A percentile compares a stretch with the other conserved stretches of the same genome.
Evolutionary conservation across 78 protist species (phyloP).

Genomic region (Dictyostelium citrinum): DNA sequence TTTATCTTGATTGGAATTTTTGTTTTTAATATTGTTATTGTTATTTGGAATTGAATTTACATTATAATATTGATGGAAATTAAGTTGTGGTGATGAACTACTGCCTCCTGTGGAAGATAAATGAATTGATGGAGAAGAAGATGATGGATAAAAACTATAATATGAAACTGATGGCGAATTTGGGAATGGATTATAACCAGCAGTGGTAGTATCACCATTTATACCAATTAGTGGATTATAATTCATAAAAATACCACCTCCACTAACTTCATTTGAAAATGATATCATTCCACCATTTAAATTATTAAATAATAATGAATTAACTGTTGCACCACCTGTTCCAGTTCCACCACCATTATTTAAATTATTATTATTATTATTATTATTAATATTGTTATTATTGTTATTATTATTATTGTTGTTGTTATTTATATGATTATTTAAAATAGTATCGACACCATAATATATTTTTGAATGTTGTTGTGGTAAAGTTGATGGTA

Average conservation of each 20-base stretch:
- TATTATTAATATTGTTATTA: background rate
- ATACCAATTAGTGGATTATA: background rate
- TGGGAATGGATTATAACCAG: constrained; percentile 5
- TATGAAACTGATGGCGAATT: background rate
- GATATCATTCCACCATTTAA: background rate
- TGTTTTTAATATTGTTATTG: background rate
- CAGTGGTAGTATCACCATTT: background rate
- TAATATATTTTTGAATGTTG: background rate
- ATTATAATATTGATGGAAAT: background rate
- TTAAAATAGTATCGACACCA: background rate
- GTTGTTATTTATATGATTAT: background rate
- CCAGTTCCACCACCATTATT: background rate
- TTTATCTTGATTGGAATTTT: background rate
- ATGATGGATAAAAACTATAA: constrained; percentile 8
- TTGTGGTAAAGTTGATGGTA: constrained; percentile 45
- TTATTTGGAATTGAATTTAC: background rate
- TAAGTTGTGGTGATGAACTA: background rate
- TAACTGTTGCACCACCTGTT: background rate
- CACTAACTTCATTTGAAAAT: background rate
- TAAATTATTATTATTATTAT: background rate
- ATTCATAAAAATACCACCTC: background rate
- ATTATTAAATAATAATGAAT: background rate
- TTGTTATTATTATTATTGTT: background rate
- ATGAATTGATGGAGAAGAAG: constrained; percentile 13
- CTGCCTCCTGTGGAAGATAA: background rate